Conservation (phyloP, 2,329 filamentous ascomycete genomes). For the Botryotinia convoluta region DNA sequence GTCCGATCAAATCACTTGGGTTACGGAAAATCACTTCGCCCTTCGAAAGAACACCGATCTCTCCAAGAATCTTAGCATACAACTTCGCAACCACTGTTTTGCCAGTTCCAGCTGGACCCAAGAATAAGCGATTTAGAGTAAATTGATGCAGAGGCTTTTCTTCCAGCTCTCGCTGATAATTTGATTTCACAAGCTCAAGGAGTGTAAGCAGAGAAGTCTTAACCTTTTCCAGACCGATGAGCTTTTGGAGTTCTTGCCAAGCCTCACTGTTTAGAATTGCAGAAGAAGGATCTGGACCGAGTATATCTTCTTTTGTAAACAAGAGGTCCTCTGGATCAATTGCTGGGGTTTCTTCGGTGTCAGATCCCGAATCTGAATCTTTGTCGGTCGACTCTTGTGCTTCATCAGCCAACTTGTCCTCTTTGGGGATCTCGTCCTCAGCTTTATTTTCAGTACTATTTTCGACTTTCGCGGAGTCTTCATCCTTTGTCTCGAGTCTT, state of each 20-base stretch:
- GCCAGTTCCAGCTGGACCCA: slow-evolving; percentile 72
- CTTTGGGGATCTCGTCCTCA: neutral
- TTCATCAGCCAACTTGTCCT: neutral
- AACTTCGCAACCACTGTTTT: slow-evolving; percentile 74
- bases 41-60: slow-evolving; percentile 52
- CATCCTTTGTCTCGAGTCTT: neutral
- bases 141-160: slow-evolving; percentile 61
- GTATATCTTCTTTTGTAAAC: slow-evolving; percentile 63
- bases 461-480: neutral
- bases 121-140: slow-evolving; percentile 64
- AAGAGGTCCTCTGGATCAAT: slow-evolving; percentile 29
- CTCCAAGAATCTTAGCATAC: slow-evolving; percentile 65
- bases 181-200: slow-evolving; percentile 52
- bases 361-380: neutral
- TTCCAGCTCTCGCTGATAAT: slow-evolving; percentile 59
- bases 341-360: neutral
- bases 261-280: slow-evolving; percentile 51
- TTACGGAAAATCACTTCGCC: slow-evolving; percentile 47
- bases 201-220: slow-evolving; percentile 56
- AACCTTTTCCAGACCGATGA: slow-evolving; percentile 56
- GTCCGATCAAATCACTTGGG: slow-evolving; percentile 45
- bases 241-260: slow-evolving; percentile 54
- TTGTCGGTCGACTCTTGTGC: neutral
- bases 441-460: neutral
- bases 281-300: slow-evolving; percentile 61